Evolutionary conservation across 139 green algal genomes (phyloP), one percentile per base, ranked within the genome.

Genomic region (Chlorella vulgaris): DNA sequence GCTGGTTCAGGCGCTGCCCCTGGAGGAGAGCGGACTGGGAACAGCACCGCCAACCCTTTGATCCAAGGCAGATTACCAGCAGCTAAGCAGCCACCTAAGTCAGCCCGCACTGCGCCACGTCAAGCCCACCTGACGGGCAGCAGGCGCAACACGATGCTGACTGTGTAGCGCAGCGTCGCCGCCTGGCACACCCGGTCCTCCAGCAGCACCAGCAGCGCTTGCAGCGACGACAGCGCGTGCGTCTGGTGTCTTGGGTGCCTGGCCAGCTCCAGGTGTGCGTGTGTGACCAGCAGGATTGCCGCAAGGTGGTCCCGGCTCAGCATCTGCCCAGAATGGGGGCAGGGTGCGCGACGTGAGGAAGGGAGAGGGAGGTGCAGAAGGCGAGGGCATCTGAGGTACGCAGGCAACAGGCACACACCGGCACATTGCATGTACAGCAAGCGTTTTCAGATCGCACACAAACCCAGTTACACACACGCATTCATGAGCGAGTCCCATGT

Each of bases 61-160:
- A n/a, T n/a, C n/a, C 26, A n/a, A 5, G 21, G 60, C 5, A 19
- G 60, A 19, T 15, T 67, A 5, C 22, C 10, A 8, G 7, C 60
- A 55, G 47, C 47, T 15, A 15, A 55, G 47, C 47, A 10, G 13
- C 47, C 47, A 55, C 47, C 47, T 24, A 10, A 55, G 47, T 10
- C 13, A 55, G 47, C 47, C 13, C 13, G 47, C 47, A 55, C 13
- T 15, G 13, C 47, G 47, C 47, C 15, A 15, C 47, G 47, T 15
- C 55, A 15, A 15, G n/a, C 67, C 29, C 35, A 83, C 81, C 77
- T 85, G 63, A 63, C 55, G 28, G 51, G 33, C 55, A 90, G 62
- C 61, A 78, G 60, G 66, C 88, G 86, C 74, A 93, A 81, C 79
- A 91, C 74, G 36, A 93, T 87, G 71, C 69, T 53, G 24, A 77